Conservation (phyloP, 1,139 yeast species). For the Kodamaea anthophila region DNA sequence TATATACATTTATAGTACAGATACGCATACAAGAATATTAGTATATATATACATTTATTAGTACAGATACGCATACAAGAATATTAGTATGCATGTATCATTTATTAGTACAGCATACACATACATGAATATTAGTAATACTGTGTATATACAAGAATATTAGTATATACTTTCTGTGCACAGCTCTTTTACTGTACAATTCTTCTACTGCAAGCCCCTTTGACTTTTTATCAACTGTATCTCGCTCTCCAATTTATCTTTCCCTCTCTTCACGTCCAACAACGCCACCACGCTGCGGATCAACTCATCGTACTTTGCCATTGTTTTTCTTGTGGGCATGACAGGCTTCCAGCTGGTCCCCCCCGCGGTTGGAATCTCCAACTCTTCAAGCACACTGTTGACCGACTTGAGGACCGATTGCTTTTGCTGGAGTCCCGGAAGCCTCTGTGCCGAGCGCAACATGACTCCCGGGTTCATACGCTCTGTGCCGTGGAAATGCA, state of each 20-base stretch:
- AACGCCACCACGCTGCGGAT: constrained; percentile 67
- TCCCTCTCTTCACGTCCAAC: constrained; percentile 79
- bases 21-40: too few relatives aligned
- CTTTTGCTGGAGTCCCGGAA: constrained; percentile 43
- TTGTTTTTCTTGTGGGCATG: constrained; percentile 81
- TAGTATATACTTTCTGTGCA: too few relatives aligned
- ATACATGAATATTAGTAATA: too few relatives aligned
- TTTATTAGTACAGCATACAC: too few relatives aligned
- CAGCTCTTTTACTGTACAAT: too few relatives aligned
- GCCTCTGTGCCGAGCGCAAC: constrained; percentile 59
- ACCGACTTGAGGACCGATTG: constrained; percentile 73
- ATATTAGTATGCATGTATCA: too few relatives aligned
- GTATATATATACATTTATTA: too few relatives aligned
- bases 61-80: too few relatives aligned
- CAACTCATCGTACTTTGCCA: constrained; percentile 73
- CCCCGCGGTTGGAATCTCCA: constrained; percentile 63
- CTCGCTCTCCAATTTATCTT: constrained; percentile 83
- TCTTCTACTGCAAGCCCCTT: constrained; percentile 31
- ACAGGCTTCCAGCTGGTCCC: constrained; percentile 61
- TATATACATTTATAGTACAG: too few relatives aligned
- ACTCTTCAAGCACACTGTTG: constrained; percentile 64
- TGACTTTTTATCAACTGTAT: constrained; percentile 53
- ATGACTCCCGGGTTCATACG: constrained; percentile 73
- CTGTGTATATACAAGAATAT: too few relatives aligned
- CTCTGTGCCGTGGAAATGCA: constrained; percentile 70